Evolutionary conservation across 495 filamentous ascomycete genomes (phyloP).

Genomic region (Trichoderma gamsii): DNA sequence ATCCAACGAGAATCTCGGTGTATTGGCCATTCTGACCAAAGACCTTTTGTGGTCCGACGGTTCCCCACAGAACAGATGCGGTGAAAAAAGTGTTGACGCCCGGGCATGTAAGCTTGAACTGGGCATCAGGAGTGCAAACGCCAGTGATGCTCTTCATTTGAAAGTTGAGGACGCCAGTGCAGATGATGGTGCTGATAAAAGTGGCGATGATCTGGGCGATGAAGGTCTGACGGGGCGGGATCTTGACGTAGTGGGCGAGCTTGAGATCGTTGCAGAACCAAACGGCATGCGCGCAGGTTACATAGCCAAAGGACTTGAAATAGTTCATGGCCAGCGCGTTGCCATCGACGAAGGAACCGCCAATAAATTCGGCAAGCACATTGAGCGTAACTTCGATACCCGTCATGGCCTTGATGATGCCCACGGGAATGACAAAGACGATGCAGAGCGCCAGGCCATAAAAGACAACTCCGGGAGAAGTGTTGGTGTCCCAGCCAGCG

Average conservation of each 20-base stretch:
- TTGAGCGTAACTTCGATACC: conserved; percentile 34
- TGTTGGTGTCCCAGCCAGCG: conserved; percentile 32
- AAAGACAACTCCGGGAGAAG: conserved; percentile 32
- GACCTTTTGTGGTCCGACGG: conserved; percentile 35
- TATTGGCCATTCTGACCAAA: conserved; percentile 35
- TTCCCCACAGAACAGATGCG: conserved; percentile 36
- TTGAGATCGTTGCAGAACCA: conserved; percentile 36
- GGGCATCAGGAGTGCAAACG: conserved; percentile 33
- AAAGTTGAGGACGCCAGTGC: conserved; percentile 33
- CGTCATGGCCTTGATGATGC: conserved; percentile 36
- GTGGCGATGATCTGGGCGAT: conserved; percentile 32
- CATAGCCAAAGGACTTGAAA: conserved; percentile 37
- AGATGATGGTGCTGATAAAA: conserved; percentile 30
- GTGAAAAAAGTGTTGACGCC: conserved; percentile 37
- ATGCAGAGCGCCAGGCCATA: conserved; percentile 34
- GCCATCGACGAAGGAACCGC: conserved; percentile 29
- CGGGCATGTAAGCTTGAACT: conserved; percentile 33
- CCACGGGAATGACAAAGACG: conserved; percentile 34
- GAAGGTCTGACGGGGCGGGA: conserved; percentile 36
- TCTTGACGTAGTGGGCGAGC: conserved; percentile 38
- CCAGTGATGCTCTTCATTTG: conserved; percentile 33
- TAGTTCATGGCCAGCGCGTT: conserved; percentile 38
- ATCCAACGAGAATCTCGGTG: conserved; percentile 29
- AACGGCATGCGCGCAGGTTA: conserved; percentile 31
- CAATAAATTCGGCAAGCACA: conserved; percentile 38